Conservation (phyloP, 495 filamentous ascomycete species). For the Thermothielavioides terrestris region DNA sequence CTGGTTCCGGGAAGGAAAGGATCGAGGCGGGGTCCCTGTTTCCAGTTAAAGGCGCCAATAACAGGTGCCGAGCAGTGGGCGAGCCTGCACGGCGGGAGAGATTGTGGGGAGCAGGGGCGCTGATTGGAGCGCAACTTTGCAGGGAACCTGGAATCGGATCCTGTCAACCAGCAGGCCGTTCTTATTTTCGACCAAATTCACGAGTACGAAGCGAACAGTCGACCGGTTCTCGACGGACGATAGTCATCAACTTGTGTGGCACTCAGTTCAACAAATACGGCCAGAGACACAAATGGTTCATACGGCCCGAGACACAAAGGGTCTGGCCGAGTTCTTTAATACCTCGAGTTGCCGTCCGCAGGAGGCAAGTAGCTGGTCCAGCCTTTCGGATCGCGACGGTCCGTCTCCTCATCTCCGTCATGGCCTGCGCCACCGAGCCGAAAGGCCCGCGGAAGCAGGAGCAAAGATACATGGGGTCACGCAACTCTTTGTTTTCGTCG, state of each 20-base stretch:
- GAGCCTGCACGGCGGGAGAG: conserved; percentile 6
- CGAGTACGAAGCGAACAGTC: too few species aligned
- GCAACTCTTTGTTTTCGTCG: neutral
- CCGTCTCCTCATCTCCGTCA: conserved; percentile 1
- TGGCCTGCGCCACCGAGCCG: conserved; percentile 4
- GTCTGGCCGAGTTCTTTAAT: conserved; percentile 4
- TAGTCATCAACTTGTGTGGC: too few species aligned
- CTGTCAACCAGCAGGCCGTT: neutral
- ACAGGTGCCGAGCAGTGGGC: neutral
- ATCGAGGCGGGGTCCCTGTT: conserved; percentile 13
- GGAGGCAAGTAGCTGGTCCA: too few species aligned
- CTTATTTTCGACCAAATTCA: too few species aligned
- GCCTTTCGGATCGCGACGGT: conserved; percentile 10
- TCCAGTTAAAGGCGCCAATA: conserved; percentile 13
- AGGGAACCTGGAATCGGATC: too few species aligned
- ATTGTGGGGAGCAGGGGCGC: neutral
- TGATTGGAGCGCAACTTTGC: too few species aligned
- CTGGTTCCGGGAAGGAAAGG: conserved; percentile 4
- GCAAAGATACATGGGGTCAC: neutral
- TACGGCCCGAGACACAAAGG: too few species aligned
- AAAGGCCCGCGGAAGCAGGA: neutral
- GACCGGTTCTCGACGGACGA: too few species aligned
- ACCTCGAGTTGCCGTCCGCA: too few species aligned
- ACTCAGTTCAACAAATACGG: too few species aligned
- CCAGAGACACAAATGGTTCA: too few species aligned